Evolutionary conservation across 2,329 filamentous ascomycete genomes (phyloP).

Genomic region (Aspergillus pseudoglaucus): DNA sequence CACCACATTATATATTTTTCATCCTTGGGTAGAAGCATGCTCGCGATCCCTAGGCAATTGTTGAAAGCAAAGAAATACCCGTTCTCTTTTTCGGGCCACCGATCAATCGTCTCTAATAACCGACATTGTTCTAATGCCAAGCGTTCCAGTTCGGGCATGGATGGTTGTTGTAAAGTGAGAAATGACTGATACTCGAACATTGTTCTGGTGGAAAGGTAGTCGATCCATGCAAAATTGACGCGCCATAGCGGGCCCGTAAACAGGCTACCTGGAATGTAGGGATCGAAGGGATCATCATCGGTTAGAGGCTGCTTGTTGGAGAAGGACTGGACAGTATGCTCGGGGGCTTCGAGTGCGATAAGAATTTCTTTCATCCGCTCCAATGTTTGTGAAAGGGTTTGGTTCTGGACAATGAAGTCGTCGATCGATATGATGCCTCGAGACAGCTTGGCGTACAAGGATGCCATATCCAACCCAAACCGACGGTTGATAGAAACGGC

Average conservation of each 20-base stretch:
- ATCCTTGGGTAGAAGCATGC: conserved; percentile 74
- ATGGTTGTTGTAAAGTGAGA: conserved; percentile 47
- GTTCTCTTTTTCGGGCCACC: conserved; percentile 62
- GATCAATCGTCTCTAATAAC: conserved; percentile 70
- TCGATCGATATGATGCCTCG: conserved; percentile 59
- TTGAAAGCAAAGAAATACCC: conserved; percentile 69
- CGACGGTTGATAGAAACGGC: conserved; percentile 61
- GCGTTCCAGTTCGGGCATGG: conserved; percentile 49
- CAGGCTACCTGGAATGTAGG: conserved; percentile 63
- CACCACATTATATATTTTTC: conserved; percentile 69
- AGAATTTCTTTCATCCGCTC: conserved; percentile 45
- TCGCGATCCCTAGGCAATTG: conserved; percentile 67
- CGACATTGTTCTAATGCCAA: conserved; percentile 67
- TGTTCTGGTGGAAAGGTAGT: conserved; percentile 70
- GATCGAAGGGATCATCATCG: conserved; percentile 64
- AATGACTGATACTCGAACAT: conserved; percentile 74
- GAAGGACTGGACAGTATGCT: conserved; percentile 60
- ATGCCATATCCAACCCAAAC: conserved; percentile 72
- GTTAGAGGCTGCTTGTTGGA: conserved; percentile 47
- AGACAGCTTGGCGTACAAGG: conserved; percentile 64
- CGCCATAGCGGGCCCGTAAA: conserved; percentile 65
- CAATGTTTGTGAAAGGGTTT: conserved; percentile 42
- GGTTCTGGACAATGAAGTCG: conserved; percentile 59
- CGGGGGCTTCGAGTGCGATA: conserved; percentile 57
- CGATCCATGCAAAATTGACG: conserved; percentile 66